Base-by-base conservation (phyloP, 192 early-diverging fungal genomes). In the Diversispora epigaea region DNA sequence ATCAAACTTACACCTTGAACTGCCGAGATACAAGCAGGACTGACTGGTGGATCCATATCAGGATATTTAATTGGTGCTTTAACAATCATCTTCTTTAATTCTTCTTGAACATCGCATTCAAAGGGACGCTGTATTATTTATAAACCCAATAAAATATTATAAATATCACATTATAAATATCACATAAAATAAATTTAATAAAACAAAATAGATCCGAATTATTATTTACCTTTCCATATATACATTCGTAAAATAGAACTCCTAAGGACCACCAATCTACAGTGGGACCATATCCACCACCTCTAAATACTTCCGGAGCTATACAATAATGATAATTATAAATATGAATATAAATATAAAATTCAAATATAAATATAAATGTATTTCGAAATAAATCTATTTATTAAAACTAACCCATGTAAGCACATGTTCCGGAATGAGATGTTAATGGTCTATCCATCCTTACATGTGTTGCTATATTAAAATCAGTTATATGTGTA, bases 221-320 rank as follows among this genome's bases (percentile, higher is more conserved):
- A 56, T 17, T 15, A 19, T 15, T 11, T 56, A 88, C 87, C 78
- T 82, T 88, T 68, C 91, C 92, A 77, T 91, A 93, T 32, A 96
- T 78, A 57, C 91, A 88, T 80, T 98, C 97, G 82, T 92, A 97
- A 78, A 95, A 86, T 40, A 93, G 86, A 3, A 97, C 90, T 14
- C 97, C 97, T 39, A 97, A 76, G 22, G 91, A 91, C 97, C 97
- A 98, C 94, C 95, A 98, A 80, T 98, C 97, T 11, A 96, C 92
- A 47, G 87, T 89, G 22, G 87, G 85, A 10, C 83, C 88, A 81
- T 98, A 98, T 1, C 94, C 94, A 4, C 74, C 74, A 61, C 85
- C 82, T 68, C 73, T 77, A 73, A 91, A 86, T 3, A 93, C 78
- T 75, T 93, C 92, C 7, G 92, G 92, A 7, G 92, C 92, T 86